Evolutionary conservation across 371 early-diverging fungal species (phyloP).

Genomic region (Mucor piriformis): DNA sequence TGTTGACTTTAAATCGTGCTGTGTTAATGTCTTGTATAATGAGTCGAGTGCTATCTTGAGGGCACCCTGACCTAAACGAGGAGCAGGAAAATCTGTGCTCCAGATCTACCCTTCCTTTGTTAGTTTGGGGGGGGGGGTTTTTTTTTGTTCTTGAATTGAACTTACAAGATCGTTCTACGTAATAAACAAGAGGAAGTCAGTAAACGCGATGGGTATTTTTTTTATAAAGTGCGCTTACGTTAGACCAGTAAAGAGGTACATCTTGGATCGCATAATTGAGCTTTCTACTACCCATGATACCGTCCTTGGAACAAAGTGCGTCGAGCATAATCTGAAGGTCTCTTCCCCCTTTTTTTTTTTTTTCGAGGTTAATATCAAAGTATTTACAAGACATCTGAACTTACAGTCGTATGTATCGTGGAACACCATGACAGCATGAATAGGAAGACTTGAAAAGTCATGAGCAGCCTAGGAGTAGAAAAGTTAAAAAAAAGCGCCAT

Average conservation of each 20-base stretch:
- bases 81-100: conserved; percentile 80
- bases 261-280: conserved; percentile 46
- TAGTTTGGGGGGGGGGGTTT: no score
- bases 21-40: conserved; percentile 39
- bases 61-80: conserved; percentile 85
- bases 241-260: conserved; percentile 82
- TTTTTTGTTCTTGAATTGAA: background rate
- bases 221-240: conserved; percentile 45
- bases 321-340: conserved; percentile 85
- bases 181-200: background rate
- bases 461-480: conserved; percentile 19
- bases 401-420: conserved; percentile 85
- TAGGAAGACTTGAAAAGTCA: conserved; percentile 59
- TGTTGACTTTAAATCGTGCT: conserved; percentile 60
- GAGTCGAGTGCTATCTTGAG: conserved; percentile 72
- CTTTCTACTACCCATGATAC: conserved; percentile 61
- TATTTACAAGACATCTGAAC: background rate
- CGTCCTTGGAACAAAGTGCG: conserved; percentile 68
- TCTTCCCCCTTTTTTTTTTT: conserved; percentile 62
- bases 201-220: no score
- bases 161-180: conserved; percentile 48
- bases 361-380: background rate
- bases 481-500: background rate
- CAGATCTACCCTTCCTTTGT: conserved; percentile 58
- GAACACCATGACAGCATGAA: conserved; percentile 80